Base-by-base conservation (phyloP, 108 stramenopile species). In the Cyclotella choctawhatcheeana region DNA sequence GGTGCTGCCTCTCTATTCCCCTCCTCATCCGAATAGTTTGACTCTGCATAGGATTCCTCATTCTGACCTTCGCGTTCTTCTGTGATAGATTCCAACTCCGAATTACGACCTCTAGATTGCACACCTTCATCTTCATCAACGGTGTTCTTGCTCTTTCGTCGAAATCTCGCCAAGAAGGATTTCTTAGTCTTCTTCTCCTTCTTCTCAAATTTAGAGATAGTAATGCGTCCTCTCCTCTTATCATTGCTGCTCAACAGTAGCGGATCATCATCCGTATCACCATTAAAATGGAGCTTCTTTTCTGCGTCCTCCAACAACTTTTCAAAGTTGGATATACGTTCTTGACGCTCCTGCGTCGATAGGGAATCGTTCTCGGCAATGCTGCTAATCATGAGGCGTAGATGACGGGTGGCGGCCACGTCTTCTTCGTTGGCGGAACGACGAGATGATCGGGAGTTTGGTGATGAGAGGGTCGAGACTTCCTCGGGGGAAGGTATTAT, bases 321-420 rank as follows among this genome's bases (percentile, higher is more conserved):
- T 29, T 73, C 52, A 45, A 73, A 73, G 17, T 64, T 31, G 1
- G 14, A 3, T 13, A 66, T 71, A 24, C 64, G 69, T 40, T 45
- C 58, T 27, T 33, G 22, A n/a, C 59, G 45, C 34, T 73, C 35
- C 21, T 44, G 52, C 24, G 35, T 35, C 20, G 71, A 20, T 16
- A 73, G 62, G 4, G 31, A 8, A 30, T 24, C 22, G 27, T 78
- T 48, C 12, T 44, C 33, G 29, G 69, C 53, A 35, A 78, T 71
- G 37, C 69, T 58, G 31, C 65, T 52, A 30, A 78, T 50, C n/a
- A 71, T 27, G 20, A 65, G 55, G 27, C 77, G 69, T 16, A 78
- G 62, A 58, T 78, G 77, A 3, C 69, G 63, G 44, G 69, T 78
- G 25, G 77, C 77, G 45, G 64, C 58, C 2, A 78, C 63, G 37